Evolutionary conservation across 257 asterid species (phyloP), one percentile per base, ranked within the genome.

Genomic region (Rehmannia glutinosa): DNA sequence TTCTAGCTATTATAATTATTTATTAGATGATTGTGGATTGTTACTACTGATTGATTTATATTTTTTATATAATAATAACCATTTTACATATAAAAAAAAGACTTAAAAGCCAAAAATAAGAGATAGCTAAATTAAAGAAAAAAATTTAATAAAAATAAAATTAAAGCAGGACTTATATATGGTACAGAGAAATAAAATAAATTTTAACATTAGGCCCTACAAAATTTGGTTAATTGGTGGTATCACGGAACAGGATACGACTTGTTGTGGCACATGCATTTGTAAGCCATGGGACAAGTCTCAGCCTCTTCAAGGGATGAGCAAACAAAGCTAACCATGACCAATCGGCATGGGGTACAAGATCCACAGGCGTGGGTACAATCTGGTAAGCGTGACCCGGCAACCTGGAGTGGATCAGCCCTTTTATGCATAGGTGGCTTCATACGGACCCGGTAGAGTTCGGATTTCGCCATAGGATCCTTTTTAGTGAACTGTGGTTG

Each of bases 321-420:
- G 53, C 97, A 89, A 27, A 89, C 95, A 39, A 84, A 89, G 89
- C 96, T 87, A 28, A 92, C 98, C 88, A 84, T 82, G 3, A 89
- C 96, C 76, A 92, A 73, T 50, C 91, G 77, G 73, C 97, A 92
- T 5, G 97, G 97, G 24, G 80, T 84, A 75, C 97, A 92, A 24
- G 97, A 89, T 47, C 97, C 97, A 76, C 97, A 92, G 0, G 97
- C 97, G 55, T 92, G 96, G 0, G 83, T 82, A 72, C 96, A 92
- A 74, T 92, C 95, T 1, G 96, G 95, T 33, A 92, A 81, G 33
- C 89, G 66, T 24, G 97, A 92, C 57, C 98, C 97, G 6, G 91
- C 95, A 0, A 82, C 74, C 71, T 70, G 88, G 16, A 79, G 49
- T 7, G 85, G 43, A 3, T 80, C 81, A 2, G 81, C 82, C 57